Conservation (phyloP, 768 basidiomycete genomes). For the Epithele typhae region DNA sequence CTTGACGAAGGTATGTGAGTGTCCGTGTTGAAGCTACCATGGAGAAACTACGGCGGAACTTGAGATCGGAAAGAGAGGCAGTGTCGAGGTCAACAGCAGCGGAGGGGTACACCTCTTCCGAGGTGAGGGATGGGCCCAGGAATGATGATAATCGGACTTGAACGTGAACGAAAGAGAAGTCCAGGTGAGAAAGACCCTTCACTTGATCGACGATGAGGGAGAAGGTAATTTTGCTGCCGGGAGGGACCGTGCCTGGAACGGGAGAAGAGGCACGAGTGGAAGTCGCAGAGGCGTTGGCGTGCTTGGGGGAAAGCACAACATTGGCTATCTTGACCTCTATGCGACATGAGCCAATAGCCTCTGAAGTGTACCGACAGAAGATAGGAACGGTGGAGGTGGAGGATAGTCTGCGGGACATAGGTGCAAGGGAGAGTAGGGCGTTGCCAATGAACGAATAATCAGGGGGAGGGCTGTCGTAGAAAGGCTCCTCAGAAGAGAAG, state of each 20-base stretch:
- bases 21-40: constrained; percentile 73
- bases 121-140: constrained; percentile 59
- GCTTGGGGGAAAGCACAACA: constrained; percentile 56
- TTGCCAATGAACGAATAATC: constrained; percentile 93
- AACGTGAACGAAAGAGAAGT: constrained; percentile 81
- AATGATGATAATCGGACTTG: constrained; percentile 89
- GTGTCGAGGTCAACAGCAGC: constrained; percentile 67
- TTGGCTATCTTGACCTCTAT: constrained; percentile 80
- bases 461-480: constrained; percentile 84
- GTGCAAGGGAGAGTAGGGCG: constrained; percentile 75
- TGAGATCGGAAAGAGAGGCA: constrained; percentile 71
- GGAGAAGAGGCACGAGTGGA: constrained; percentile 78
- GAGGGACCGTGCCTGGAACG: constrained; percentile 56
- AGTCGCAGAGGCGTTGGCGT: constrained; percentile 54
- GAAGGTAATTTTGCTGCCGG: constrained; percentile 81
- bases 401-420: constrained; percentile 72
- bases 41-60: constrained; percentile 79
- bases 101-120: constrained; percentile 84
- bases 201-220: constrained; percentile 82
- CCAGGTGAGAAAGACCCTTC: constrained; percentile 85
- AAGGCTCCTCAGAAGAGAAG: constrained; percentile 90
- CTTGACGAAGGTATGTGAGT: constrained; percentile 62
- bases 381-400: constrained; percentile 79
- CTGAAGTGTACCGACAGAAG: constrained; percentile 90
- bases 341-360: constrained; percentile 93